Evolutionary conservation across 176 grass and related monocot genomes (phyloP).

Genomic region (Aegilops umbellulata): DNA sequence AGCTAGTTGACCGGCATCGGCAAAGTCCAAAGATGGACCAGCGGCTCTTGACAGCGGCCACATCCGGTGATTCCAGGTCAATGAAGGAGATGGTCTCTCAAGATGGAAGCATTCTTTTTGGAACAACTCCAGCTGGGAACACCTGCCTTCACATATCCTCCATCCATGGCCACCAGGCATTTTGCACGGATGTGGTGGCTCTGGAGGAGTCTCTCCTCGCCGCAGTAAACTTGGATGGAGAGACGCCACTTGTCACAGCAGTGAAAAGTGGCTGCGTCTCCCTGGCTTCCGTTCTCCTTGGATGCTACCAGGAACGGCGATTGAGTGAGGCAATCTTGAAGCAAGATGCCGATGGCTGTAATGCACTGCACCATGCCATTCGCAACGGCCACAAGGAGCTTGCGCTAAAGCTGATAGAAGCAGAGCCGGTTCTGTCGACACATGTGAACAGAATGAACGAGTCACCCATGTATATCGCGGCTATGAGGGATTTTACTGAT

Average conservation of each 20-base stretch:
- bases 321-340: not conserved
- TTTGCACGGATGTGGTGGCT: too few species aligned
- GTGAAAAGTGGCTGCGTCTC: not conserved
- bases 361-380: conserved; percentile 1
- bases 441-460: not conserved
- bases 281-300: not conserved
- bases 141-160: too few species aligned
- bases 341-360: not conserved
- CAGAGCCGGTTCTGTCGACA: not conserved
- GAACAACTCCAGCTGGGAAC: too few species aligned
- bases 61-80: too few species aligned
- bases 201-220: not conserved
- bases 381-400: not conserved
- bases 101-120: too few species aligned
- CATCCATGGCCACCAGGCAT: too few species aligned
- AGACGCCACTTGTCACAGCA: not conserved
- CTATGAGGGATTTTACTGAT: not conserved
- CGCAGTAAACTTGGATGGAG: not conserved
- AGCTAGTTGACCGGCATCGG: too few species aligned
- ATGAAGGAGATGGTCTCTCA: too few species aligned
- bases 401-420: not conserved
- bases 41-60: too few species aligned
- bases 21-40: too few species aligned
- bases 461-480: conserved; percentile 20
- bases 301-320: not conserved